These are phyloP conservation scores for Aspergillus cristatus DNA, from an alignment of 495 filamentous ascomycete species.

Conservation along the genomic window DNA sequence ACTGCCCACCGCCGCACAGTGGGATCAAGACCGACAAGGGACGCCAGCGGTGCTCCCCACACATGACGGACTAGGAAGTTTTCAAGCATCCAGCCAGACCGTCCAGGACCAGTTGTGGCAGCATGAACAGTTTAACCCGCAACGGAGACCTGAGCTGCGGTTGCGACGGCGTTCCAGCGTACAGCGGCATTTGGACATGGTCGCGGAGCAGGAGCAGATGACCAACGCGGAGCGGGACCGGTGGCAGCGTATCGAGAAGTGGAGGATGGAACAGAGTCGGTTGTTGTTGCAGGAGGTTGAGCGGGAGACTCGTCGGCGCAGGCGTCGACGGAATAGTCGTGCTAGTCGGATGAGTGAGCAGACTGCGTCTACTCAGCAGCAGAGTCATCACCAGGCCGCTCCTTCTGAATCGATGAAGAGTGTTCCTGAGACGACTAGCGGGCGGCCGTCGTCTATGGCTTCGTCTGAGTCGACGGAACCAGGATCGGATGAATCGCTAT, in stretches of 20 bases:
- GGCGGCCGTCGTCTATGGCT: constrained; percentile 7
- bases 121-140: constrained; percentile 72
- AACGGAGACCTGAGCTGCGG: constrained; percentile 28
- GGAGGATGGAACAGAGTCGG: constrained; percentile 85
- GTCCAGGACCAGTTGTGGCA: constrained; percentile 77
- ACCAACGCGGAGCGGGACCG: constrained; percentile 51
- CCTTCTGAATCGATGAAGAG: constrained; percentile 11
- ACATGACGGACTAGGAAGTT: constrained; percentile 87
- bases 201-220: constrained; percentile 49
- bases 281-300: constrained; percentile 82
- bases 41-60: constrained; percentile 63
- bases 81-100: constrained; percentile 45
- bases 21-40: constrained; percentile 33
- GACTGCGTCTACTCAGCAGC: neutral
- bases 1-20: constrained; percentile 24
- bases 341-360: constrained; percentile 23
- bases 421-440: constrained; percentile 15
- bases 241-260: constrained; percentile 75
- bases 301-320: constrained; percentile 61
- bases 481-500: constrained; percentile 52
- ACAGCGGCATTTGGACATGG: constrained; percentile 54
- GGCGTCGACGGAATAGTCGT: constrained; percentile 22
- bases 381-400: constrained; percentile 7
- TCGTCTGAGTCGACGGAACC: constrained; percentile 16
- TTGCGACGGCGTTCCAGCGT: constrained; percentile 48